Base-by-base conservation (phyloP, 495 filamentous ascomycete species). In the Pyrenula aspistea region DNA sequence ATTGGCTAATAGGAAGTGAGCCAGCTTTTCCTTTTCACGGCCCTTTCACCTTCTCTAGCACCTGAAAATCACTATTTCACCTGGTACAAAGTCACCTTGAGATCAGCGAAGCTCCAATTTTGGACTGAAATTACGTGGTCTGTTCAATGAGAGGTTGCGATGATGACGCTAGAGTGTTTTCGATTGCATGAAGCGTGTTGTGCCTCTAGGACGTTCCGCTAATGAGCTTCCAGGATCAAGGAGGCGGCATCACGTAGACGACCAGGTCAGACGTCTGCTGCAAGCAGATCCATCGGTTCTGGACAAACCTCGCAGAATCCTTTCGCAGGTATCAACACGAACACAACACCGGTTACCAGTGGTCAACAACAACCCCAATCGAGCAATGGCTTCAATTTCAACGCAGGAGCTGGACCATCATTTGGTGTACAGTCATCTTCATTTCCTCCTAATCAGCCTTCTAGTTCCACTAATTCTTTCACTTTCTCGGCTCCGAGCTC, bases 1-100 rank as follows among this genome's bases (percentile, higher is more conserved):
- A 65, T 36, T 80, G 69, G 76, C 77, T 36, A 70, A 55, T 52
- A 70, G 77, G 70, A 79, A 68, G 77, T 80, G 65, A 76, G 77
- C 77, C 52, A 63, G 54, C 56, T 52, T 51, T 56, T 48, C 56
- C 42, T 54, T 49, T 53, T 57, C 31, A 50, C 31, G 31, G 31
- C 31, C n/a, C n/a, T n/a, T n/a, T 42, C 31, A 42, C 31, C 31
- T 42, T 42, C 15, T 4, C 31, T 42, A 15, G 31, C 31, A 4
- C n/a, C n/a, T n/a, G n/a, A n/a, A n/a, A n/a, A n/a, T n/a, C n/a
- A n/a, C n/a, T n/a, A n/a, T n/a, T n/a, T n/a, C n/a, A n/a, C n/a
- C n/a, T n/a, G n/a, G n/a, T n/a, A n/a, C n/a, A n/a, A n/a, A n/a
- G 31, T 42, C 31, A 42, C 4, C 15, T 42, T 42, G 31, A 42